Evolutionary conservation across 1,139 yeast species (phyloP), one percentile per base, ranked within the genome.

Genomic region (Saccharomyces hybrid): DNA sequence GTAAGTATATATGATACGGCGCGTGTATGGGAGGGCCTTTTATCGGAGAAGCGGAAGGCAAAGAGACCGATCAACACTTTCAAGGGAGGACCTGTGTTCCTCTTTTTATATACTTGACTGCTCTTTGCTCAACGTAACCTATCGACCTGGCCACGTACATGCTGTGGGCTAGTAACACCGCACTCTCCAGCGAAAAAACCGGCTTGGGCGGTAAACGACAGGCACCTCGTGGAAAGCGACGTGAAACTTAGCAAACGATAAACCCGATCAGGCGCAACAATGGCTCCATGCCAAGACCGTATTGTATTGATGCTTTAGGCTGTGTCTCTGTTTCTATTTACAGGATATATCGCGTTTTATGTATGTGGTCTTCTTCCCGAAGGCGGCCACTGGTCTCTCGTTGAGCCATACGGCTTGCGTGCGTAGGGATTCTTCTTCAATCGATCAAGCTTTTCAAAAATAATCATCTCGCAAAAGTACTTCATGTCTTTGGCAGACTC

Each of bases 401-500:
- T 53, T 31, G 51, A 52, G 14, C 28, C 38, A 34, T 50, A 53
- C 44, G 49, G 54, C 21, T 46, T 47, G 47, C 51, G 55, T 52
- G 52, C 53, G 58, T 67, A 68, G 6, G 71, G 70, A 53, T 67
- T 67, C 50, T 58, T 60, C 57, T 64, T 66, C 55, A 68, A 49
- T 38, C 65, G 52, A 47, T 74, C 74, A 56, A 84, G 72, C 67
- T 83, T 85, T 62, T 83, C 85, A 60, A 80, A 79, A 49, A 86
- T 84, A 56, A 84, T 75, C 65, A 81, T 78, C 64, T 86, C 93
- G 49, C 85, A 78, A 61, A 84, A 69, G 28, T 79, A 73, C 66
- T 86, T 86, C 62, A 88, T 71, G 56, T 86, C 88, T 47, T 71
- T 71, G 0, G 96, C 96, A 52, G 90, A 81, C 57, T 85, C 87